Evolutionary conservation across 2,329 filamentous ascomycete genomes (phyloP), one percentile per base, ranked within the genome.

Genomic region (Sclerotinia sclerotiorum): DNA sequence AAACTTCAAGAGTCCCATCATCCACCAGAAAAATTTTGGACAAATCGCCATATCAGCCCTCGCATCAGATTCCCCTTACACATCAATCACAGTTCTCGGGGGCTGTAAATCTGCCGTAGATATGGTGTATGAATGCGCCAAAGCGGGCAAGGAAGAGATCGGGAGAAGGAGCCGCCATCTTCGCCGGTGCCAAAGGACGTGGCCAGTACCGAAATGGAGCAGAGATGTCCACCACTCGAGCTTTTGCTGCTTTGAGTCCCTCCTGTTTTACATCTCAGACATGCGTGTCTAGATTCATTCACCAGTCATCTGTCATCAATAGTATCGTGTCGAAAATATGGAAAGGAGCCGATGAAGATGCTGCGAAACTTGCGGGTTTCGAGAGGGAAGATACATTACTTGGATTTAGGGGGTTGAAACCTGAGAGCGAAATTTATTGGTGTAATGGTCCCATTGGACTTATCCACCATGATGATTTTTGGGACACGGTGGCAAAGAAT

Each of bases 381-480:
- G 29, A 63, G 15, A 70, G 73, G 42, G 49, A 44, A 68, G 72
- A 49, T 72, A 70, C 61, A 63, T 70, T 39, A 70, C 73, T 49
- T 19, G 61, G 61, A 0, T 64, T 54, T 10, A n/a, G 5, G 17
- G 24, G 65, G 35, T 61, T 62, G 68, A 68, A 71, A 63, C 60
- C 35, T 8, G 56, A 48, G 5, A 61, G 15, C 27, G 73, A 73
- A 32, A 73, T 76, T 7, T 75, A 74, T 55, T 75, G 73, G 74
- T 72, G 73, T 57, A 76, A 75, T 67, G 68, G 73, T 24, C 74
- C 74, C 0, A 72, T 73, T 27, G 74, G 75, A 39, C 72, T 74
- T 27, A 71, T 73, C 49, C 72, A 76, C 63, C 74, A 75, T 48
- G 65, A 69, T 44, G 72, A 76, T 67, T 75, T 77, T 66, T 75